Percentiles rank a stretch among this genome's conserved stretches.
These are phyloP conservation scores for Ailanthus altissimus DNA, from an alignment of 345 rosid genomes.

Conservation along the genomic window DNA sequence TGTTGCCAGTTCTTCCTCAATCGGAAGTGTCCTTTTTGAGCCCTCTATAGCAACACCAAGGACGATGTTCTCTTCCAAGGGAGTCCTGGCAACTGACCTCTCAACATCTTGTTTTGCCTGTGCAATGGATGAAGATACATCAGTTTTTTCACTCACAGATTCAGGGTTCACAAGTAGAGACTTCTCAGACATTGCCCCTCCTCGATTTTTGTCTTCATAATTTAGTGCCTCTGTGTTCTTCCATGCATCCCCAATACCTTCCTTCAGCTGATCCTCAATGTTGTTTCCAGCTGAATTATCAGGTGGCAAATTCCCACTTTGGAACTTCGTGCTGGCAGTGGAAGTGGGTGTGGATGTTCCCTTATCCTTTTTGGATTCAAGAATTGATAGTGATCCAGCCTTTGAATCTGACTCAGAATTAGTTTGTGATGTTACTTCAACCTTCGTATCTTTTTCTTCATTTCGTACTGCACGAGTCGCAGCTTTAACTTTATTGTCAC, in stretches of 20 bases:
- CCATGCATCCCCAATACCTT: slow-evolving; percentile 24
- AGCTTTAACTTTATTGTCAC: slow-evolving; percentile 57
- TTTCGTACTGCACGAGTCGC: slow-evolving; percentile 35
- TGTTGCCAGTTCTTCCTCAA: slow-evolving; percentile 58
- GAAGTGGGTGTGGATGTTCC: slow-evolving; percentile 23
- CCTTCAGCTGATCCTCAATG: slow-evolving; percentile 34
- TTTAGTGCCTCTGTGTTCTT: slow-evolving; percentile 30
- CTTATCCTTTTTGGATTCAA: slow-evolving; percentile 42
- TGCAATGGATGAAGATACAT: slow-evolving; percentile 22
- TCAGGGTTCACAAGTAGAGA: slow-evolving; percentile 27
- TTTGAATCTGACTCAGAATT: slow-evolving; percentile 35
- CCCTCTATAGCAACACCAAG: slow-evolving; percentile 92
- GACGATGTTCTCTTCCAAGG: slow-evolving; percentile 78
- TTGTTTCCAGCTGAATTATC: slow-evolving; percentile 20
- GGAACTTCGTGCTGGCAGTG: slow-evolving; percentile 31
- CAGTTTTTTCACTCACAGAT: slow-evolving; percentile 27
- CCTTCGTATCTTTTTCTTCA: slow-evolving; percentile 56
- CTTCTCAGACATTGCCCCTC: slow-evolving; percentile 23
- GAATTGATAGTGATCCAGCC: slow-evolving; percentile 29
- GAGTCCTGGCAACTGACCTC: slow-evolving; percentile 40
- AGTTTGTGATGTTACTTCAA: slow-evolving; percentile 37
- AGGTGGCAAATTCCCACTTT: slow-evolving; percentile 13
- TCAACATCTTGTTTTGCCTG: slow-evolving; percentile 43
- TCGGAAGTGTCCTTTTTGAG: slow-evolving; percentile 81
- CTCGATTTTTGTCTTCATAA: slow-evolving; percentile 22